A percentile compares a stretch with the other conserved stretches of the same genome.
Evolutionary conservation across 805 yeast species (phyloP).

Genomic region (Teunomyces cretensis): DNA sequence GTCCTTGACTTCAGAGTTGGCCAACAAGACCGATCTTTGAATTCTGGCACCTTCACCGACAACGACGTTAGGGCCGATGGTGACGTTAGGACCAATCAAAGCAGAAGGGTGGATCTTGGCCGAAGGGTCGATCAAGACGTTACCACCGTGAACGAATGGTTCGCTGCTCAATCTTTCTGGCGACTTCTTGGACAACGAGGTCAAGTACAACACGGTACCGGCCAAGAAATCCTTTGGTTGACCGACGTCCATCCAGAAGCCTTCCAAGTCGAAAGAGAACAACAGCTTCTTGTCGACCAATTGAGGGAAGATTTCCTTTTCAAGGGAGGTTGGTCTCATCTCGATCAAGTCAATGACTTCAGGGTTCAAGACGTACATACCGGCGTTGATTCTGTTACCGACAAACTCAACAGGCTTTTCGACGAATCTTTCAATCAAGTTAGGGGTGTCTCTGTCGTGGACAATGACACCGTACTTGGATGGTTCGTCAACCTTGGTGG

Average conservation of each 20-base stretch:
- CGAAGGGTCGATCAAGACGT: constrained; percentile 90
- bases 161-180: constrained; percentile 69
- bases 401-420: constrained; percentile 99
- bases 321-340: constrained; percentile 97
- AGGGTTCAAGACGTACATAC: constrained; percentile 97
- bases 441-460: constrained; percentile 91
- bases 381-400: constrained; percentile 99
- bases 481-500: constrained; percentile 99
- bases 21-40: constrained; percentile 89
- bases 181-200: constrained; percentile 77
- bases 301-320: constrained; percentile 98
- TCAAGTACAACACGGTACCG: constrained; percentile 90
- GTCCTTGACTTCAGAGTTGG: constrained; percentile 88
- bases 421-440: constrained; percentile 96
- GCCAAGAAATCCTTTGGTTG: constrained; percentile 99
- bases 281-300: constrained; percentile 85
- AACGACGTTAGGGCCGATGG: constrained; percentile 92
- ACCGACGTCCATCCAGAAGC: constrained; percentile 99
- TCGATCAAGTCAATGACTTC: constrained; percentile 94
- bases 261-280: constrained; percentile 96
- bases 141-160: constrained; percentile 81
- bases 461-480: constrained; percentile 99
- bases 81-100: constrained; percentile 97
- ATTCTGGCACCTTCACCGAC: constrained; percentile 99
- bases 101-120: constrained; percentile 92